Evolutionary conservation across 2,329 filamentous ascomycete species (phyloP).

Genomic region (Botrytis porri): DNA sequence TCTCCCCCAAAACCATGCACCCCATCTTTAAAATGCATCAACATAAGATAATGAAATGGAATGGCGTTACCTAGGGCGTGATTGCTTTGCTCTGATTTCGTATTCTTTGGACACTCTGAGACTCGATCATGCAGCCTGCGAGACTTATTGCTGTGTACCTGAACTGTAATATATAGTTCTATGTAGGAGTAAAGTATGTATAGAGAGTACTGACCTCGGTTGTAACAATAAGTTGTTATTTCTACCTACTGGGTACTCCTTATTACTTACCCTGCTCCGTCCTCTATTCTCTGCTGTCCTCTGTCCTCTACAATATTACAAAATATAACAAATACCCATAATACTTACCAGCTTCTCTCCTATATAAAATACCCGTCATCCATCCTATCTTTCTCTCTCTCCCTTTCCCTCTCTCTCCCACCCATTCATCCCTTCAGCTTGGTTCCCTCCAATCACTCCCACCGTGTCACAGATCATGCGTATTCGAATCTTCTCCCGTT

Average conservation of each 20-base stretch:
- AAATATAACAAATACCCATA: not conserved
- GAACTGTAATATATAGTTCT: not conserved
- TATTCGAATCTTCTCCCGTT: not conserved
- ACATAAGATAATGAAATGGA: not conserved
- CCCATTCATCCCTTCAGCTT: not conserved
- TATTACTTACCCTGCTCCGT: not conserved
- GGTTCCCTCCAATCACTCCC: not conserved
- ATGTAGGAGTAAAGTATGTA: not conserved
- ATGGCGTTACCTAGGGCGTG: not conserved
- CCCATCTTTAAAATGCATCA: constrained; percentile 9
- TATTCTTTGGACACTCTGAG: not conserved
- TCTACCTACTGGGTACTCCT: not conserved
- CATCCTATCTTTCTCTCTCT: not conserved
- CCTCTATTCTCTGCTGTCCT: not conserved
- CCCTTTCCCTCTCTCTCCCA: not conserved
- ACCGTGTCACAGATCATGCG: not conserved
- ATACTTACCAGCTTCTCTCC: not conserved
- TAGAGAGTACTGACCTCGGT: not conserved
- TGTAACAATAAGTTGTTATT: not conserved
- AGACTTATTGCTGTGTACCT: constrained; percentile 1
- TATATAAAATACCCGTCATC: not conserved
- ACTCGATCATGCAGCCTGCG: not conserved
- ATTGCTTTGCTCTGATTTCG: not conserved
- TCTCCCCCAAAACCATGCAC: not conserved
- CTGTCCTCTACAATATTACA: not conserved